phyloP scores from a whole-genome alignment of 129 eudicot genomes.

The Mikania micrantha region DNA sequence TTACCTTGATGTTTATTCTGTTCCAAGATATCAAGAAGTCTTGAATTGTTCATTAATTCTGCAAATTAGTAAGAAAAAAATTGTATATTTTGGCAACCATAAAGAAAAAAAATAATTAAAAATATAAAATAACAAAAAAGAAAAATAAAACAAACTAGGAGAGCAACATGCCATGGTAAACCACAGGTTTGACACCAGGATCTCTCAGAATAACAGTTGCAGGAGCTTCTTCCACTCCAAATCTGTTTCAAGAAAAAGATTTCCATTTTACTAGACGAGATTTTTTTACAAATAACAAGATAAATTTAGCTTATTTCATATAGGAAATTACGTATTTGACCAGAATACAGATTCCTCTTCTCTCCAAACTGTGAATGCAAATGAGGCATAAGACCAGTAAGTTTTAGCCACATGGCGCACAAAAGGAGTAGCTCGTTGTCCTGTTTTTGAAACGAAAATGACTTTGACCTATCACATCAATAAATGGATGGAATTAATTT shows the following conservation, averaged over 20 bases:
- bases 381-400: slow-evolving; percentile 71
- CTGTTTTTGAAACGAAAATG: slow-evolving; percentile 78
- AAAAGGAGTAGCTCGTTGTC: slow-evolving; percentile 90
- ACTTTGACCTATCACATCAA: slow-evolving; percentile 62
- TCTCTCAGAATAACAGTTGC: slow-evolving; percentile 84
- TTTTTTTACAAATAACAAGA: not conserved
- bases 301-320: not conserved
- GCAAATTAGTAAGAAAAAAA: slow-evolving; percentile 20
- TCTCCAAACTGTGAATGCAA: slow-evolving; percentile 69
- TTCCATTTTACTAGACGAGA: not conserved
- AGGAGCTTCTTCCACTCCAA: slow-evolving; percentile 94
- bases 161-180: slow-evolving; percentile 65
- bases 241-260: slow-evolving; percentile 37
- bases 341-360: slow-evolving; percentile 81
- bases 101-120: not conserved
- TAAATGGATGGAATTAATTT: not conserved
- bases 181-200: slow-evolving; percentile 84
- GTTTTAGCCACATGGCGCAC: slow-evolving; percentile 68
- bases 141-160: too few species aligned
- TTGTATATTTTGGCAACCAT: not conserved
- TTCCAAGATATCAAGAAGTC: slow-evolving; percentile 72
- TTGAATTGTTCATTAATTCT: slow-evolving; percentile 62
- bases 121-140: not conserved
- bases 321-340: slow-evolving; percentile 60
- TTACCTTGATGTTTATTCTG: slow-evolving; percentile 84